Conservation (phyloP, 768 basidiomycete genomes). For the Leccinum subtestaceum region DNA sequence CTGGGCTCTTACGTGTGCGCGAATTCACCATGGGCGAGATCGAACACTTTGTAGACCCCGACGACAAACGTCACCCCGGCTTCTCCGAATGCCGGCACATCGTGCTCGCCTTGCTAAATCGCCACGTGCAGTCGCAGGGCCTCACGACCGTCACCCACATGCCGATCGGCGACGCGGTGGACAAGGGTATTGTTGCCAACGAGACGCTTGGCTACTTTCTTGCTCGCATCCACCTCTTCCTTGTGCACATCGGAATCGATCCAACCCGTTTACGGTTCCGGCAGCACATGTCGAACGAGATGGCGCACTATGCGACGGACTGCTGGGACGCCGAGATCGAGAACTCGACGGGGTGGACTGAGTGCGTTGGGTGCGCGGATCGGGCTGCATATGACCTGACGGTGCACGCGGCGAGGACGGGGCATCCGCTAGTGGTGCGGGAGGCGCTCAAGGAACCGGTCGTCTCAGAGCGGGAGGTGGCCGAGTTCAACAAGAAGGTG, state of each 20-base stretch:
- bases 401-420: constrained; percentile 84
- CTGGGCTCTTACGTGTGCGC: constrained; percentile 92
- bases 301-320: constrained; percentile 99
- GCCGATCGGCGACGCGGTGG: constrained; percentile 87
- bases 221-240: constrained; percentile 86
- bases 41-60: constrained; percentile 97
- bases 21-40: constrained; percentile 99
- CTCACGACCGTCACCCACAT: constrained; percentile 60
- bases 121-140: constrained; percentile 79
- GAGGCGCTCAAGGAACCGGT: constrained; percentile 84
- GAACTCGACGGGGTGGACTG: constrained; percentile 85
- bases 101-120: constrained; percentile 73
- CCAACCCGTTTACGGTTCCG: constrained; percentile 82
- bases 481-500: constrained; percentile 82
- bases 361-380: constrained; percentile 99
- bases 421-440: constrained; percentile 80
- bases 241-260: constrained; percentile 88
- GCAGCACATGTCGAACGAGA: constrained; percentile 98
- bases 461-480: constrained; percentile 73
- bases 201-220: constrained; percentile 98
- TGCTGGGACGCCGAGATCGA: constrained; percentile 99
- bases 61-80: constrained; percentile 81
- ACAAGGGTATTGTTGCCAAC: constrained; percentile 85
- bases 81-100: constrained; percentile 81
- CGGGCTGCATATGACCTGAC: constrained; percentile 94